These are phyloP conservation scores for Anisodus acutangulus DNA, from an alignment of 257 asterid species.

Conservation along the genomic window DNA sequence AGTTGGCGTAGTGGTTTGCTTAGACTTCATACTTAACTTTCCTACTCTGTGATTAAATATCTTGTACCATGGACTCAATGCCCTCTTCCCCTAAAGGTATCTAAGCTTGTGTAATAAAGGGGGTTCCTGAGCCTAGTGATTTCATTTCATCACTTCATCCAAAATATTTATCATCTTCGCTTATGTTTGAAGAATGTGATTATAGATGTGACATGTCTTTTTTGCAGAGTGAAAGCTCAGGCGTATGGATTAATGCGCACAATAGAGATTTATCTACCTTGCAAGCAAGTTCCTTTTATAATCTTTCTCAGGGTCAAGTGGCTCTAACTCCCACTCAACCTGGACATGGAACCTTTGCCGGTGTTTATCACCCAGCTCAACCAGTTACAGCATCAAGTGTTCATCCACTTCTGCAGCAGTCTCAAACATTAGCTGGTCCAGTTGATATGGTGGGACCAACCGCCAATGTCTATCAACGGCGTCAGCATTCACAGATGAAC, in stretches of 20 bases:
- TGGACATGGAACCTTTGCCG: conserved; percentile 76
- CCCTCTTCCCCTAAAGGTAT: not conserved
- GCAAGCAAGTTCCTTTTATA: conserved; percentile 80
- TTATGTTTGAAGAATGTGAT: conserved; percentile 28
- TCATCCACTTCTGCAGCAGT: conserved; percentile 81
- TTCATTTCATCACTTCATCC: not conserved
- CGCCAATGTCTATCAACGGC: conserved; percentile 76
- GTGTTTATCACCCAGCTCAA: conserved; percentile 80
- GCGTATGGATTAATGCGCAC: conserved; percentile 72
- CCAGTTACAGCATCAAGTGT: conserved; percentile 64
- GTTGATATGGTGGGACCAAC: conserved; percentile 79
- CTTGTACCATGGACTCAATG: not conserved
- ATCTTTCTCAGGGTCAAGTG: conserved; percentile 83
- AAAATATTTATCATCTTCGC: not conserved
- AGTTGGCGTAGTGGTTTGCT: conserved; percentile 3
- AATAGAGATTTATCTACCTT: conserved; percentile 70
- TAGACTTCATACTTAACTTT: not conserved
- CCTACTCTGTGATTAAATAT: conserved; percentile 19
- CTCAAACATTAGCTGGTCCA: conserved; percentile 74
- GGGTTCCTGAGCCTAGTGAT: not conserved
- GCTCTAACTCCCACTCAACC: conserved; percentile 75
- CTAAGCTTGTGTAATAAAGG: conserved; percentile 7
- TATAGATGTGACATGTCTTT: conserved; percentile 17
- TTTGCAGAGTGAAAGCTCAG: conserved; percentile 80
- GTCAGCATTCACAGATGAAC: conserved; percentile 80